Conservation (phyloP, 164 flowering plant species). For the Cinnamomum micranthum region DNA sequence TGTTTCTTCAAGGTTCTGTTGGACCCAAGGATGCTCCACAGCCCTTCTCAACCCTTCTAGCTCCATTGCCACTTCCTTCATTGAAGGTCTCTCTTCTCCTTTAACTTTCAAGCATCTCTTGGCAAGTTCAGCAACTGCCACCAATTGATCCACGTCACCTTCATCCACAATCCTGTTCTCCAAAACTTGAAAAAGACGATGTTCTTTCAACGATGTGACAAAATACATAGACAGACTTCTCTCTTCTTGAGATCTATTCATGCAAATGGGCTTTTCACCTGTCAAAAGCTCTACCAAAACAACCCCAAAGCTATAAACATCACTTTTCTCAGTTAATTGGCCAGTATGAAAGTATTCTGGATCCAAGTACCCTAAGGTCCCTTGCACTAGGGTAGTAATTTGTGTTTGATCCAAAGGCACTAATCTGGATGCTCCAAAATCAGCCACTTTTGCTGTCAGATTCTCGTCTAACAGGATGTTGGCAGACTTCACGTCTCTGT, state of each 20-base stretch:
- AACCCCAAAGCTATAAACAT: conserved; percentile 18
- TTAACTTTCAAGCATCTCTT: conserved; percentile 2
- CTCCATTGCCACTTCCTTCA: neutral
- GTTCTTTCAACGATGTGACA: neutral
- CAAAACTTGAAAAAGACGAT: neutral
- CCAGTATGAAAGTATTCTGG: conserved; percentile 12
- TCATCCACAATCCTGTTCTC: conserved; percentile 1
- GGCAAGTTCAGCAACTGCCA: conserved; percentile 2
- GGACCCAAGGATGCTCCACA: conserved; percentile 1
- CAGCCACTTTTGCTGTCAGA: conserved; percentile 9
- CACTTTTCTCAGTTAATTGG: conserved; percentile 11
- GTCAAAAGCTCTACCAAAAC: conserved; percentile 14
- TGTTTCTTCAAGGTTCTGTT: neutral
- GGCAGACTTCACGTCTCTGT: conserved; percentile 12
- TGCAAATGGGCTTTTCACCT: neutral
- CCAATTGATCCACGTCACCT: neutral
- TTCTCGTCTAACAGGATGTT: conserved; percentile 10
- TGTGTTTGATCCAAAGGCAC: neutral
- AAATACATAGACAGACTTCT: conserved; percentile 3
- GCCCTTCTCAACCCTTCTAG: conserved; percentile 6
- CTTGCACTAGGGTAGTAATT: neutral
- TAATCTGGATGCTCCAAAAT: conserved; percentile 9
- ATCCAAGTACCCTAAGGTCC: conserved; percentile 12
- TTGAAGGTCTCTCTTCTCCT: conserved; percentile 6
- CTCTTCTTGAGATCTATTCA: neutral